Conservation (phyloP, 768 basidiomycete genomes). For the Termitomyces sp. region DNA sequence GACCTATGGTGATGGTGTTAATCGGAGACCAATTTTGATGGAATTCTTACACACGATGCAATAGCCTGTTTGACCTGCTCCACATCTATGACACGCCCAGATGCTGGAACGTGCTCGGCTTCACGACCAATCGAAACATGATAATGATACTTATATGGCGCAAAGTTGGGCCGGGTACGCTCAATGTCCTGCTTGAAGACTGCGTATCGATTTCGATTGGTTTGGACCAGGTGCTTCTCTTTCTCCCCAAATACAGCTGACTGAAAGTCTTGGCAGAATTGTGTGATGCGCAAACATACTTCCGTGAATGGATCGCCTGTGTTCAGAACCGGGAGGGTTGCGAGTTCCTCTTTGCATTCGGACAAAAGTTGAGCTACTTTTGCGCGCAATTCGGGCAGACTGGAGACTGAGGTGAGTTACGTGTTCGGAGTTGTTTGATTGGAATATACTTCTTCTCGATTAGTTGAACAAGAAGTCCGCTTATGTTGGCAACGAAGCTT, state of each 20-base stretch:
- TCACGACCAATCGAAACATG: background rate
- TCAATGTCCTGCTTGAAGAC: slow-evolving; percentile 34
- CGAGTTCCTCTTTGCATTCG: slow-evolving; percentile 31
- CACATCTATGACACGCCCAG: slow-evolving; percentile 10
- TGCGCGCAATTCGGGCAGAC: slow-evolving; percentile 44
- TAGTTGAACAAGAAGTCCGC: slow-evolving; percentile 47
- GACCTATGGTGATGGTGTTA: slow-evolving; percentile 23
- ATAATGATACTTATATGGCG: slow-evolving; percentile 12
- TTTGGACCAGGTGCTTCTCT: slow-evolving; percentile 36
- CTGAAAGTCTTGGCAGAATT: slow-evolving; percentile 42
- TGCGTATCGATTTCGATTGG: slow-evolving; percentile 30
- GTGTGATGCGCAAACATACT: slow-evolving; percentile 40
- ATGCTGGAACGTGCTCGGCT: background rate
- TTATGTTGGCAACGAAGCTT: slow-evolving; percentile 52
- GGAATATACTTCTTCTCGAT: slow-evolving; percentile 51
- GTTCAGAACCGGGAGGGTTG: slow-evolving; percentile 37
- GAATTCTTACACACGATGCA: slow-evolving; percentile 20
- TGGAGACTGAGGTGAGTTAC: slow-evolving; percentile 21
- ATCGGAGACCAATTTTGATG: background rate
- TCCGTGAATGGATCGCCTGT: slow-evolving; percentile 42
- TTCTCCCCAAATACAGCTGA: slow-evolving; percentile 30
- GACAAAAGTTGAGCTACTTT: slow-evolving; percentile 41
- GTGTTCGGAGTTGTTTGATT: background rate
- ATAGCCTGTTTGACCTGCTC: slow-evolving; percentile 30
- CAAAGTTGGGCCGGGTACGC: slow-evolving; percentile 41